These are phyloP conservation scores for Taiozyma sp. DNA, from an alignment of 1,139 yeast species.

Conservation along the genomic window DNA sequence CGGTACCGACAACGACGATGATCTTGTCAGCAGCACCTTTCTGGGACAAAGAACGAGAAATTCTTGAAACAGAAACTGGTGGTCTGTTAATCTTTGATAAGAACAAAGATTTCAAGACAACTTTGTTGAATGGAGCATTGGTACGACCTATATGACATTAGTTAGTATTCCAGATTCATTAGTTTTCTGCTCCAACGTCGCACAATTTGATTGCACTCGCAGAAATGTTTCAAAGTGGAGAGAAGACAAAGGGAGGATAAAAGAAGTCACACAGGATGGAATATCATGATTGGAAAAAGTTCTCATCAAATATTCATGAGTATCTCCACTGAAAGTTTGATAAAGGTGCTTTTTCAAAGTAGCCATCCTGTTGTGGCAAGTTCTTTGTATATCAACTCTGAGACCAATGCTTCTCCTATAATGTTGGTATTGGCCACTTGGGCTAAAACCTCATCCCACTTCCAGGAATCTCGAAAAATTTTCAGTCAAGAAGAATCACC, in stretches of 20 bases:
- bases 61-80: slow-evolving; percentile 94
- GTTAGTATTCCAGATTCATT: slow-evolving; percentile 38
- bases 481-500: neutral
- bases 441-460: neutral
- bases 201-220: slow-evolving; percentile 54
- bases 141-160: slow-evolving; percentile 70
- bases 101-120: slow-evolving; percentile 89
- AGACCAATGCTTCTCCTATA: neutral
- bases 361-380: neutral
- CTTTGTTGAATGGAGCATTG: slow-evolving; percentile 98
- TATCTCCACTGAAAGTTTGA: slow-evolving; percentile 23
- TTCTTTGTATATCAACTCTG: neutral
- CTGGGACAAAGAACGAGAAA: slow-evolving; percentile 77
- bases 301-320: slow-evolving; percentile 14
- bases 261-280: neutral
- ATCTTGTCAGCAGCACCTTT: slow-evolving; percentile 89
- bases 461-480: neutral
- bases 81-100: slow-evolving; percentile 99
- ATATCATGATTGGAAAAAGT: neutral
- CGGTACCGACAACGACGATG: slow-evolving; percentile 98
- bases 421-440: neutral
- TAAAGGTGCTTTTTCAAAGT: neutral
- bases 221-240: slow-evolving; percentile 32
- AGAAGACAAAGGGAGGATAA: neutral
- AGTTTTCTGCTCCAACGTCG: slow-evolving; percentile 59